Conservation (phyloP, 306 rosid genomes). For the Cicer cuneatum region DNA sequence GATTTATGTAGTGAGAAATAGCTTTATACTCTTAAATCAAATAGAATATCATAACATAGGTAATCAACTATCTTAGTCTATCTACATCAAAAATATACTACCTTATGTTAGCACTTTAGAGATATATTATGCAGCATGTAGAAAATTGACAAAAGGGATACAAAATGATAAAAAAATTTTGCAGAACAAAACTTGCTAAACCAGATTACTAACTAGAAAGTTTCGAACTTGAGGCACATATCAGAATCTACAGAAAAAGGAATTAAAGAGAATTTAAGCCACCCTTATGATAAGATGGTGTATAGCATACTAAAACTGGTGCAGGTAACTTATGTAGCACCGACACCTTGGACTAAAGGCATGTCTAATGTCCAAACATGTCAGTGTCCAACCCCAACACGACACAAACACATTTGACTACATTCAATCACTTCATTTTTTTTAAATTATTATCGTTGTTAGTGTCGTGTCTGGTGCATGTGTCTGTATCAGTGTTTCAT, state of each 20-base stretch:
- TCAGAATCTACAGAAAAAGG: not conserved
- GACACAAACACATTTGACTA: too few species aligned
- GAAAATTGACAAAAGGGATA: not conserved
- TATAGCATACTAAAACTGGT: not conserved
- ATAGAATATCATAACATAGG: not conserved
- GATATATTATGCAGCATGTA: not conserved
- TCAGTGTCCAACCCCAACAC: too few species aligned
- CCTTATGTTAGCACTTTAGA: too few species aligned
- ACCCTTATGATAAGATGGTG: not conserved
- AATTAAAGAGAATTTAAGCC: not conserved
- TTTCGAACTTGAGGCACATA: slow-evolving; percentile 29
- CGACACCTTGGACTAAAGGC: too few species aligned
- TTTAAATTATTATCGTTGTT: too few species aligned
- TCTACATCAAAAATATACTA: too few species aligned
- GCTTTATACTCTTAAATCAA: not conserved
- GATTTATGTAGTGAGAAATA: not conserved
- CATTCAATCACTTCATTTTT: too few species aligned
- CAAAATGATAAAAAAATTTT: not conserved
- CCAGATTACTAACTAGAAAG: slow-evolving; percentile 15
- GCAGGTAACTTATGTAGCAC: not conserved
- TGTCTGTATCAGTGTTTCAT: too few species aligned
- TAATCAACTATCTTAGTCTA: too few species aligned
- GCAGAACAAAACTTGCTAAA: not conserved
- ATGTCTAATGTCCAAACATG: too few species aligned
- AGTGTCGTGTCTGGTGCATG: too few species aligned